These are phyloP conservation scores for Globisporangium abappressorium DNA, from an alignment of 352 stramenopile genomes.

Conservation along the genomic window DNA sequence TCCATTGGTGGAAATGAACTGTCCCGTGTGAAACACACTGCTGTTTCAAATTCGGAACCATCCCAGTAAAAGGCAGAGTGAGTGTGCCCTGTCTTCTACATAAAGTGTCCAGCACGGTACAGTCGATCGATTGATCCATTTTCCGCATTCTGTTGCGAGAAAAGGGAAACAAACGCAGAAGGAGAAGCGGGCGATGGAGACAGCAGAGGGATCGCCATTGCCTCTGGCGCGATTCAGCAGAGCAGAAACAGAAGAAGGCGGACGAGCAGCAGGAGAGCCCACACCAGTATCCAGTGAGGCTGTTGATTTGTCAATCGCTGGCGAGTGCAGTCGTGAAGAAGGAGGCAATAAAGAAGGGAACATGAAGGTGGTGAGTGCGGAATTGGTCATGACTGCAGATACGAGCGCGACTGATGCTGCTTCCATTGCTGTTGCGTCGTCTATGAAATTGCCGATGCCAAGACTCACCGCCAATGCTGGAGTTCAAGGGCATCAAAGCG, in stretches of 20 bases:
- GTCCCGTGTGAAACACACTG: neutral
- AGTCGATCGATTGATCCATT: neutral
- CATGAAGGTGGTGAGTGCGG: neutral
- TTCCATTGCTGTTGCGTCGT: neutral
- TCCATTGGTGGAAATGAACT: neutral
- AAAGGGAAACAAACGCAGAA: neutral
- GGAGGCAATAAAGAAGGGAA: neutral
- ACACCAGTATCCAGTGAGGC: neutral
- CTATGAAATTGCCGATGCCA: neutral
- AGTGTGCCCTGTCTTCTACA: conserved; percentile 8
- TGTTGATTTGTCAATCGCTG: neutral
- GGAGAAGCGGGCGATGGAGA: neutral
- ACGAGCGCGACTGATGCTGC: neutral
- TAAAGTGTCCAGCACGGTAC: conserved; percentile 2
- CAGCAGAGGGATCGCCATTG: neutral
- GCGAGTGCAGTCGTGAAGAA: neutral
- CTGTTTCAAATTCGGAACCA: neutral
- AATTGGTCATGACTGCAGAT: neutral
- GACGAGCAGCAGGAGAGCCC: neutral
- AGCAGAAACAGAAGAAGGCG: neutral
- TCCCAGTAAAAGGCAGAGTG: neutral
- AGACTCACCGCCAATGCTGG: no score
- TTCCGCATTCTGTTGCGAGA: neutral
- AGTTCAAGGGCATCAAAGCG: neutral
- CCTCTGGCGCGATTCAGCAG: neutral